Percentiles rank a stretch among this genome's conserved stretches.
Evolutionary conservation across 2,329 filamentous ascomycete species (phyloP).

Genomic region (Ramularia endophylla): DNA sequence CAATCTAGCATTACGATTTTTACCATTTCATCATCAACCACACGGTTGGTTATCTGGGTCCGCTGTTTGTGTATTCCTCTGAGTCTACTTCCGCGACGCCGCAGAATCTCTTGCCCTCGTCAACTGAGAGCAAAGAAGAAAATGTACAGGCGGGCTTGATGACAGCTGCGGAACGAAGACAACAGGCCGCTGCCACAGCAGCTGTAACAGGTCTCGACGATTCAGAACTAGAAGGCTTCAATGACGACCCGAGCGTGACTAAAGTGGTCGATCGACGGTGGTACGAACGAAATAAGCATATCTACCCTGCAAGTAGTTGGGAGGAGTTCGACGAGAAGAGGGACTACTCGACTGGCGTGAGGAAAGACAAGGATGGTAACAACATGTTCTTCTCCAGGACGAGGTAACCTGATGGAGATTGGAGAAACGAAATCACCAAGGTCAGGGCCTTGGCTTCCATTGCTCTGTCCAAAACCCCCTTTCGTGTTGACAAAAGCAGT

Average conservation of each 20-base stretch:
- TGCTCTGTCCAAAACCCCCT: too few species aligned
- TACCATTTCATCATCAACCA: constrained; percentile 96
- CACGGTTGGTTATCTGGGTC: constrained; percentile 64
- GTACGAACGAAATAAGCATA: constrained; percentile 98
- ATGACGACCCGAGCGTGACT: constrained; percentile 72
- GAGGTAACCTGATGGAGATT: background rate
- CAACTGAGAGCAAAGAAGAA: constrained; percentile 5
- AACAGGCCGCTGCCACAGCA: constrained; percentile 16
- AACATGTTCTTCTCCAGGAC: constrained; percentile 61
- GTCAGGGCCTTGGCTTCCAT: too few species aligned
- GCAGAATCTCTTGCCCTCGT: constrained; percentile 21
- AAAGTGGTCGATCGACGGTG: constrained; percentile 95
- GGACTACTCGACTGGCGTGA: constrained; percentile 71
- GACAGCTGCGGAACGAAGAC: constrained; percentile 21
- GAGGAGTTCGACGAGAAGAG: constrained; percentile 88
- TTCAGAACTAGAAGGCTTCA: constrained; percentile 59
- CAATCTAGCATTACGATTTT: constrained; percentile 81
- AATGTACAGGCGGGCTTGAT: constrained; percentile 13
- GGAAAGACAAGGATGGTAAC: constrained; percentile 83
- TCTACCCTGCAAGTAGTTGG: constrained; percentile 94
- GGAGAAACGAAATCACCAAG: background rate
- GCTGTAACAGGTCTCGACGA: constrained; percentile 43
- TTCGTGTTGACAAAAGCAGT: too few species aligned
- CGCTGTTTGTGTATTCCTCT: constrained; percentile 70
- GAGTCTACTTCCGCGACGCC: constrained; percentile 42